Evolutionary conservation across 257 asterid species (phyloP).

Genomic region (Mitragyna speciosa): DNA sequence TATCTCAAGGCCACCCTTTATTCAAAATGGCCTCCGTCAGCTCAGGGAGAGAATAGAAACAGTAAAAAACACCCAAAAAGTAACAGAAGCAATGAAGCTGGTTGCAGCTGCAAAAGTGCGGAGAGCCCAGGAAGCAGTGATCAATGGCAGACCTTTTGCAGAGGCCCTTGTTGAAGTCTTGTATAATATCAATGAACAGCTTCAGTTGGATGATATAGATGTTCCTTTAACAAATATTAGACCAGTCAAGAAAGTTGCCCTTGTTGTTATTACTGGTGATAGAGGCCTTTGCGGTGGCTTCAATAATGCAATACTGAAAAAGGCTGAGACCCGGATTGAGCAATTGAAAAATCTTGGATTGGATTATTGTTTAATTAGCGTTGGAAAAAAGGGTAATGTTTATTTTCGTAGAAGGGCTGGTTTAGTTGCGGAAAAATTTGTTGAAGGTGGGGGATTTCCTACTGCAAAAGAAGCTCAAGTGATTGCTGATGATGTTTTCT

Average conservation of each 20-base stretch:
- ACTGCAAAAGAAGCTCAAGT: slow-evolving; percentile 93
- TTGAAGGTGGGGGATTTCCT: slow-evolving; percentile 67
- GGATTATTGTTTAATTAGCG: slow-evolving; percentile 63
- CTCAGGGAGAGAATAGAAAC: slow-evolving; percentile 77
- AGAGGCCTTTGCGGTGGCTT: slow-evolving; percentile 94
- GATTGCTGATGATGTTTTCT: slow-evolving; percentile 84
- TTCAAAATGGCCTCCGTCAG: slow-evolving; percentile 50
- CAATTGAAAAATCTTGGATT: slow-evolving; percentile 66
- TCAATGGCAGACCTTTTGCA: slow-evolving; percentile 81
- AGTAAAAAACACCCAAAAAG: slow-evolving; percentile 84
- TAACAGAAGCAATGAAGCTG: slow-evolving; percentile 96
- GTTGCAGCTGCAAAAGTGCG: slow-evolving; percentile 95
- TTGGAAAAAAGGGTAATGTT: slow-evolving; percentile 79
- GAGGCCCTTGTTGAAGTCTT: slow-evolving; percentile 91
- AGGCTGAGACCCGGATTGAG: slow-evolving; percentile 59
- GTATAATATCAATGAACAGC: slow-evolving; percentile 93
- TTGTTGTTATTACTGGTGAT: slow-evolving; percentile 90
- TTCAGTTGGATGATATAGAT: slow-evolving; percentile 68
- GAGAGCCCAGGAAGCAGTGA: slow-evolving; percentile 93
- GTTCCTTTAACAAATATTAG: slow-evolving; percentile 70
- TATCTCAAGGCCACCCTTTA: slow-evolving; percentile 7
- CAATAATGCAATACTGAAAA: slow-evolving; percentile 63
- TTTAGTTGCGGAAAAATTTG: slow-evolving; percentile 61
- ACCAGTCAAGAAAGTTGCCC: slow-evolving; percentile 83
- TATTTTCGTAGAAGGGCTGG: slow-evolving; percentile 66